Evolutionary conservation across 2,329 filamentous ascomycete genomes (phyloP).

Genomic region (Colletotrichum cuscutae): DNA sequence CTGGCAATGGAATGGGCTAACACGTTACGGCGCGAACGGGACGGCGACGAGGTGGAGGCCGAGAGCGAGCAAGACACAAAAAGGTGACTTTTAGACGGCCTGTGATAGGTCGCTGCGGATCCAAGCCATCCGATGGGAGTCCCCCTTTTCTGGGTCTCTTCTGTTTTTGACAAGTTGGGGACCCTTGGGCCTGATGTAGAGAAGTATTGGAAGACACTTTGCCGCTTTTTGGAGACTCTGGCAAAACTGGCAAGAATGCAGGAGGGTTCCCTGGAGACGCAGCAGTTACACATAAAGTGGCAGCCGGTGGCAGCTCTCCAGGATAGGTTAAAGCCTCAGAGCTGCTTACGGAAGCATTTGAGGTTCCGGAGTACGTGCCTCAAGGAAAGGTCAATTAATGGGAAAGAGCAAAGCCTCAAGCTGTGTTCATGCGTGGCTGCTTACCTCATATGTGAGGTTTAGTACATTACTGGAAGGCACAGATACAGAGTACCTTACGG

Average conservation of each 20-base stretch:
- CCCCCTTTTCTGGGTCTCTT: constrained; percentile 9
- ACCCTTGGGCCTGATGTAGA: neutral
- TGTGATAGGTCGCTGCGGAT: constrained; percentile 32
- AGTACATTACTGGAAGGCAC: too few species aligned
- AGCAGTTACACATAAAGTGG: constrained; percentile 19
- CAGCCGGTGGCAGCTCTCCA: neutral
- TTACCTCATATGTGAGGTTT: neutral
- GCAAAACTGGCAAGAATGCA: neutral
- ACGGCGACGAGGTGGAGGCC: constrained; percentile 16
- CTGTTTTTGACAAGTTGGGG: neutral
- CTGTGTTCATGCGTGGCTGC: neutral
- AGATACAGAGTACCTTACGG: neutral
- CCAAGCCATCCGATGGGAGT: constrained; percentile 17
- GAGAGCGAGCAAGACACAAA: constrained; percentile 8
- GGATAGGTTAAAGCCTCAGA: neutral
- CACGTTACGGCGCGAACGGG: neutral
- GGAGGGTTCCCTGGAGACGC: neutral
- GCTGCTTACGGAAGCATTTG: neutral
- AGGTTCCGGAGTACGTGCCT: too few species aligned
- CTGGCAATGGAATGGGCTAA: neutral
- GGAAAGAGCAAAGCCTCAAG: neutral
- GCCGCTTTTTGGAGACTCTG: neutral
- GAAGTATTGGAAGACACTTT: neutral
- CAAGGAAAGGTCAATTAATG: neutral
- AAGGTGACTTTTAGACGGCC: constrained; percentile 31